Evolutionary conservation across 1,284 basidiomycete species (phyloP).

Genomic region (Pisolithus thermaeus): DNA sequence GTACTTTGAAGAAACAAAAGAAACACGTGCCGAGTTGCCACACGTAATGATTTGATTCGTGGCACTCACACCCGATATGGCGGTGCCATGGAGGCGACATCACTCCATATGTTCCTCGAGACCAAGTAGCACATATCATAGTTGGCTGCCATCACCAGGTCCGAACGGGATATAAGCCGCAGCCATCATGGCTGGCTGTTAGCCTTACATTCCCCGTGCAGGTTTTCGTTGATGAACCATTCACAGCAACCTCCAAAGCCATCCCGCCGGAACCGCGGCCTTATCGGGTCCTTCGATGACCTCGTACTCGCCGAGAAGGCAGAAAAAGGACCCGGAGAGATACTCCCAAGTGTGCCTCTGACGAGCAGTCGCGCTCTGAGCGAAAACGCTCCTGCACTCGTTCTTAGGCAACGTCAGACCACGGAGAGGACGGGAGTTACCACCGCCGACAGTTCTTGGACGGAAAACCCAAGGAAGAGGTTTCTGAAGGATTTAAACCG

Average conservation of each 20-base stretch:
- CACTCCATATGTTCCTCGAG: background rate
- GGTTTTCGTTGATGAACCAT: background rate
- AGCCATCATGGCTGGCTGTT: slow-evolving; percentile 8
- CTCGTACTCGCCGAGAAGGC: slow-evolving; percentile 28
- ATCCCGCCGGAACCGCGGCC: slow-evolving; percentile 18
- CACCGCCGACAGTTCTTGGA: background rate
- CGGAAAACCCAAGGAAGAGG: slow-evolving; percentile 2
- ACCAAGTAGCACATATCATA: background rate
- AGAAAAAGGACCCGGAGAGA: slow-evolving; percentile 10
- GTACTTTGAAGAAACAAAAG: too few species aligned
- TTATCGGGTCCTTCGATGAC: slow-evolving; percentile 35
- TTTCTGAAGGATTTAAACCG: slow-evolving; percentile 29
- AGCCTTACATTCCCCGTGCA: slow-evolving; percentile 7
- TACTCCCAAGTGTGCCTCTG: slow-evolving; percentile 11
- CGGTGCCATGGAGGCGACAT: background rate
- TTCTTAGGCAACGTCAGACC: background rate
- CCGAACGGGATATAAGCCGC: background rate
- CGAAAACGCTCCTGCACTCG: background rate
- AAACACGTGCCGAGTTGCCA: too few species aligned
- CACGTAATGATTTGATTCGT: too few species aligned
- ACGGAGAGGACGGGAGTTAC: background rate
- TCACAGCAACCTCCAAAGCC: slow-evolving; percentile 10
- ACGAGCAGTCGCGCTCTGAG: background rate
- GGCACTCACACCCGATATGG: background rate
- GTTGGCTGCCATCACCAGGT: background rate